These are phyloP conservation scores for Saccharomycopsis hybrid DNA, from an alignment of 1,139 yeast genomes.

Conservation along the genomic window DNA sequence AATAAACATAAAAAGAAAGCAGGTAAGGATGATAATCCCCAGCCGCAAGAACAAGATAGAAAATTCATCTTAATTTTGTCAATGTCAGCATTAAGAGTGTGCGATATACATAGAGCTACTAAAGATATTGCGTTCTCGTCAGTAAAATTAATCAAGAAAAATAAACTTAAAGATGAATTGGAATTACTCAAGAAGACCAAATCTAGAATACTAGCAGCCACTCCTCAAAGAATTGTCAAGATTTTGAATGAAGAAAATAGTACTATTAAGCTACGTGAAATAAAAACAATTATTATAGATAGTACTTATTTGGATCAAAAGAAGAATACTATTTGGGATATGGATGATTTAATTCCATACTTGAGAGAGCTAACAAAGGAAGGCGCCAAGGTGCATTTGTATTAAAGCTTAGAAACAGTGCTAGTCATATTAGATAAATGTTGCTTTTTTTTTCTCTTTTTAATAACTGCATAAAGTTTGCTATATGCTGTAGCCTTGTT, in stretches of 20 bases:
- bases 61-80: conserved; percentile 53
- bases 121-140: conserved; percentile 49
- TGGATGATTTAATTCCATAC: conserved; percentile 35
- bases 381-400: conserved; percentile 46
- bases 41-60: conserved; percentile 28
- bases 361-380: conserved; percentile 35
- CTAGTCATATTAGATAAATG: no score
- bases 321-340: conserved; percentile 58
- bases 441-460: no score
- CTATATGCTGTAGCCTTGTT: no score
- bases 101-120: conserved; percentile 63
- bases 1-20: conserved; percentile 25
- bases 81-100: conserved; percentile 66
- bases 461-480: no score
- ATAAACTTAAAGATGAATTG: conserved; percentile 54
- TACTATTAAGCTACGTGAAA: conserved; percentile 35
- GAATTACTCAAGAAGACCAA: conserved; percentile 41
- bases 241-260: conserved; percentile 40
- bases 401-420: conserved; percentile 21
- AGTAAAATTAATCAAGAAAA: conserved; percentile 60
- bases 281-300: conserved; percentile 47
- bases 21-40: not conserved
- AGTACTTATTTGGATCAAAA: conserved; percentile 58
- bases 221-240: conserved; percentile 57
- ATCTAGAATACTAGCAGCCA: conserved; percentile 51